These are phyloP conservation scores for Penicillium italicum DNA, from an alignment of 2,329 filamentous ascomycete species.

Conservation along the genomic window DNA sequence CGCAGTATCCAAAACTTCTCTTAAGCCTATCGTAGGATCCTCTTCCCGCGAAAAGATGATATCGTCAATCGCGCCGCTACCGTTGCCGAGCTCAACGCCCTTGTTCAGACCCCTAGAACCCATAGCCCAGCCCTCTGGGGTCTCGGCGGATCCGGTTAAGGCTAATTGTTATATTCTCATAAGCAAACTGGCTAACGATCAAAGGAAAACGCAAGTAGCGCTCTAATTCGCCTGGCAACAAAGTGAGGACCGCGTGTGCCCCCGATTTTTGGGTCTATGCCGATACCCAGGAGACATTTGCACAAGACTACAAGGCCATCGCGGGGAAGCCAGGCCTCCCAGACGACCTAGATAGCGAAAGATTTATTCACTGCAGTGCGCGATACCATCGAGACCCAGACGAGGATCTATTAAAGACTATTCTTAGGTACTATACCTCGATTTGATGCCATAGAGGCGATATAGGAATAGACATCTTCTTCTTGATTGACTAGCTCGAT, in stretches of 20 bases:
- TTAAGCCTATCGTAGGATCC: background rate
- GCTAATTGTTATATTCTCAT: too few relatives aligned
- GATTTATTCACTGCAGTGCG: background rate
- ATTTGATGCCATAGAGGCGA: too few relatives aligned
- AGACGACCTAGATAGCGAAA: background rate
- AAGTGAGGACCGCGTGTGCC: background rate
- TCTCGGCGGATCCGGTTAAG: background rate
- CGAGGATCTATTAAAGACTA: too few relatives aligned
- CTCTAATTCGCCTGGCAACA: background rate
- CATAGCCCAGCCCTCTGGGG: background rate
- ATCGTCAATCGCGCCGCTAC: background rate
- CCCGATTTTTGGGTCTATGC: background rate
- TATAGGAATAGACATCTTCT: too few relatives aligned
- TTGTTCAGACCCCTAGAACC: background rate
- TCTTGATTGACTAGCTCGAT: too few relatives aligned
- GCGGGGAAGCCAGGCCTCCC: background rate
- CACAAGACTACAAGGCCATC: background rate
- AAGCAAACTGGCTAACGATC: too few relatives aligned
- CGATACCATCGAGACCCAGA: background rate
- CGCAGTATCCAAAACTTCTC: background rate
- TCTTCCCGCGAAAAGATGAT: background rate
- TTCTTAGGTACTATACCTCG: too few relatives aligned
- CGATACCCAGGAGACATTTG: background rate
- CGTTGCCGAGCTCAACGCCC: background rate
- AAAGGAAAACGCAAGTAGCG: background rate